Evolutionary conservation across 441 rosid species (phyloP), one percentile per base, ranked within the genome.

Genomic region (Gossypium schwendimanii): DNA sequence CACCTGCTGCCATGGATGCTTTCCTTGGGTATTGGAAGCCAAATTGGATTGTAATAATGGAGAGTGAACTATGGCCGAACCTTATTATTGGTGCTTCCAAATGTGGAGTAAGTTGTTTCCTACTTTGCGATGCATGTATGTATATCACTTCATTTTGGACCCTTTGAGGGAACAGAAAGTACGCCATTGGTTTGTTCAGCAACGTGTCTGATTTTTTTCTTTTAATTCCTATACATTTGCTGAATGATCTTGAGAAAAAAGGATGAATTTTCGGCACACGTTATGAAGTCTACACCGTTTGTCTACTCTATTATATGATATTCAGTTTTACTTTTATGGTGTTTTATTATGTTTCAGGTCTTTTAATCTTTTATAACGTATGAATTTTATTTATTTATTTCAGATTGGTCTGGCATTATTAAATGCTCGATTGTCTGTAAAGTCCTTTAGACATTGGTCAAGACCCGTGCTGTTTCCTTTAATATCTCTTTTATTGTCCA

Each of bases 31-130:
- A 89, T 57, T 94, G 99, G 99, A 89, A 87, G 78, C 98, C 99
- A 31, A 84, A 36, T 79, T 88, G 88, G 15, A 81, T 90, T 76
- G 57, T 95, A 64, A 70, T 95, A 63, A 70, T 95, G 87, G 99
- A 95, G 86, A 91, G 87, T 53, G 99, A 92, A 78, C 78, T 95
- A 26, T 95, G 98, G 97, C 99, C 98, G 33, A 95, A 95, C 79
- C 94, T 95, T 64, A 84, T 95, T 39, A 81, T 95, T 83, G 58
- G 70, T 73, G 89, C 97, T 82, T 81, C 97, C 26, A 79, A 77
- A 76, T 81, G 80, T 81, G 83, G 78, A 57, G 99, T 94, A 82
- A 84, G 87, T 91, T 73, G 66, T 77, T 68, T 63, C 68, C 39
- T 24, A 53, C 53, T 50, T 55, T 47, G 61, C 59, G 3, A 52